Evolutionary conservation across 2,329 filamentous ascomycete genomes (phyloP), one percentile per base, ranked within the genome.

Genomic region (Domatiomyces catenatus): DNA sequence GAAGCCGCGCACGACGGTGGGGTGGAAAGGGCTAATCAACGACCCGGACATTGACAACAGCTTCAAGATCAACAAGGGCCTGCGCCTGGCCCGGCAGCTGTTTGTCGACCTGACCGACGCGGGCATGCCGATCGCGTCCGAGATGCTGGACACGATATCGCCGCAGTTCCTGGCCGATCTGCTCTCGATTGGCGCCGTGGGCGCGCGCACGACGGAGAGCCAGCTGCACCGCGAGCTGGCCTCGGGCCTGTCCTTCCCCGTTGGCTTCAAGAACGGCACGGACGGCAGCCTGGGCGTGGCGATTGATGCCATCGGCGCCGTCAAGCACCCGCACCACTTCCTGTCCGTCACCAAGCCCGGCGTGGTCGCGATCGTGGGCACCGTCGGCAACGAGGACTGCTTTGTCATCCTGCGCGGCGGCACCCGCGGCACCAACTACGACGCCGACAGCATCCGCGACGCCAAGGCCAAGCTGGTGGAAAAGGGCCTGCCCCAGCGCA

Each of bases 11-110:
- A 98, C 92, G 47, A 98, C 92, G 0, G 89, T 98, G 47, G 92
- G 92, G 65, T 98, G 92, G 92, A 98, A 98, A 73, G 92, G 92
- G 48, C 76, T 98, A 67, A 95, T 98, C 76, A 98, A 98, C 71
- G 92, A 98, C 68, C 92, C 92, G 2, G 89, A 96, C 63, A 94
- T 98, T 66, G 87, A 98, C 69, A 83, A 92, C 67, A 92, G 84
- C 64, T 98, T 85, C 83, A 80, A 94, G 73, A 98, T 98, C 75
- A 98, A 98, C 80, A 96, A 96, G 76, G 92, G 92, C 49, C 77
- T 98, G 51, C 81, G 87, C 26, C 81, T 94, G 51, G 90, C 86
- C n/a, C 79, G 92, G 61, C 84, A 94, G 71, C 77, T 98, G 64
- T 98, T 95, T 73, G 80, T 84, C 61, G 89, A 96, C 64, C 75